These are phyloP conservation scores for Amaranthus hypochondriacus DNA, from an alignment of 148 eudicot genomes.

Conservation along the genomic window DNA sequence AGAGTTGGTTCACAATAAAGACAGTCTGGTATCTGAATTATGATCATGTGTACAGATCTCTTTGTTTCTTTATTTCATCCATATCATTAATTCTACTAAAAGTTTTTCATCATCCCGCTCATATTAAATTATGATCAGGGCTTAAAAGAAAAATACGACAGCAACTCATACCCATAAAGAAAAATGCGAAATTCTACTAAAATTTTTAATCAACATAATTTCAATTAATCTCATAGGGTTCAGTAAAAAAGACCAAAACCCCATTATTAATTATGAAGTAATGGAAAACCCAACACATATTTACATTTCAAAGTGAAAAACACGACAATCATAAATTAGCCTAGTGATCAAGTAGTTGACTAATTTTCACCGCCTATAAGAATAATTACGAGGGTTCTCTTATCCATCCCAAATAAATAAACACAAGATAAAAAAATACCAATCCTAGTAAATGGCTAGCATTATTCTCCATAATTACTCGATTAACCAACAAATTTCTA, in stretches of 20 bases:
- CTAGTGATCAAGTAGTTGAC: no score
- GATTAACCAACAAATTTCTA: not conserved
- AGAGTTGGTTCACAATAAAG: not conserved
- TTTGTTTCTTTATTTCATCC: conserved; percentile 11
- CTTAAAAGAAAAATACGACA: no score
- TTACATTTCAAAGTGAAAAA: conserved; percentile 11
- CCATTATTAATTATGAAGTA: not conserved
- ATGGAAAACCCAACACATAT: conserved; percentile 13
- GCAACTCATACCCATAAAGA: no score
- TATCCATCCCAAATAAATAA: not conserved
- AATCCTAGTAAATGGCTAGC: not conserved
- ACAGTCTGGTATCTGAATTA: conserved; percentile 1
- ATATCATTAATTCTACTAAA: not conserved
- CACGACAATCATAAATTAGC: not conserved
- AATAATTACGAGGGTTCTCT: not conserved
- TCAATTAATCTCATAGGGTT: conserved; percentile 15
- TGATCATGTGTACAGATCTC: not conserved
- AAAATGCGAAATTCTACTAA: not conserved
- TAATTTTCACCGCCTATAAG: no score
- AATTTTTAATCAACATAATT: not conserved
- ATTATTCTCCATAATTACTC: not conserved
- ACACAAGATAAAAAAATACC: not conserved
- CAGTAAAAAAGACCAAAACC: conserved; percentile 21
- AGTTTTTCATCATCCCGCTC: not conserved
- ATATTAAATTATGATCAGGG: not conserved